Percentiles rank a stretch among this genome's conserved stretches.
These are phyloP conservation scores for Plectranthus barbatus DNA, from an alignment of 257 asterid genomes.

Conservation along the genomic window DNA sequence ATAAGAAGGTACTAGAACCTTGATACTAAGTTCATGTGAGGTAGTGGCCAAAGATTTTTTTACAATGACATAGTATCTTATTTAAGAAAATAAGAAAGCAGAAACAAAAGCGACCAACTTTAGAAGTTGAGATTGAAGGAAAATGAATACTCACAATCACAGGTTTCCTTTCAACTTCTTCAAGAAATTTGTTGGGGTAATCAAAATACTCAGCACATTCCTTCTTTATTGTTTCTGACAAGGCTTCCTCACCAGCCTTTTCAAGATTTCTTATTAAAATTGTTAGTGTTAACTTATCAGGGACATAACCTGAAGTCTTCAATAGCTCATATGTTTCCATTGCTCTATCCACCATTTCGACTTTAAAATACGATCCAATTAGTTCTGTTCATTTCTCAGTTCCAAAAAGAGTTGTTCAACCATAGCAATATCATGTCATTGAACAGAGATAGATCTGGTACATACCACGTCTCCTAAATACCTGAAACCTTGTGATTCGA, in stretches of 20 bases:
- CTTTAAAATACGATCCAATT: slow-evolving; percentile 64
- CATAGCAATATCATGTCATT: slow-evolving; percentile 52
- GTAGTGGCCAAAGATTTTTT: neutral
- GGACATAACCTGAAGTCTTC: slow-evolving; percentile 61
- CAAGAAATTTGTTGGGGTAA: slow-evolving; percentile 42
- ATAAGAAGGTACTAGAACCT: no score
- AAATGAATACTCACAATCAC: slow-evolving; percentile 28
- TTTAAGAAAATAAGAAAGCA: neutral
- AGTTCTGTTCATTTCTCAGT: slow-evolving; percentile 53
- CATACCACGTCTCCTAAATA: slow-evolving; percentile 57
- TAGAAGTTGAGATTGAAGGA: neutral
- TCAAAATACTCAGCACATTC: slow-evolving; percentile 55
- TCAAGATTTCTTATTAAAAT: slow-evolving; percentile 59
- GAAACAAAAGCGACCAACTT: no score
- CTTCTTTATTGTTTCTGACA: slow-evolving; percentile 34
- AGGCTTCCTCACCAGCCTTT: slow-evolving; percentile 43
- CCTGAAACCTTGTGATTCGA: no score
- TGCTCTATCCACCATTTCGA: slow-evolving; percentile 46
- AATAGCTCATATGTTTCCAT: slow-evolving; percentile 47
- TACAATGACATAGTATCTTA: neutral
- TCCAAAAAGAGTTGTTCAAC: slow-evolving; percentile 41
- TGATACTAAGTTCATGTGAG: neutral
- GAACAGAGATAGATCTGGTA: slow-evolving; percentile 45
- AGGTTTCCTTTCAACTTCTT: slow-evolving; percentile 37
- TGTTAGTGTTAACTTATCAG: slow-evolving; percentile 54